Conservation (phyloP, 306 rosid genomes). For the peach (Prunus persica) region Prunus_persica_NCBIv2 NC_034011.1:8273501-8274000, state of each 20-base stretch:
- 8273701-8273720: background rate
- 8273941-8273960: background rate
- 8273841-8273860: constrained; percentile 68
- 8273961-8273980: background rate
- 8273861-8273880: constrained; percentile 24
- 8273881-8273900: constrained; percentile 8
- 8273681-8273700: background rate
- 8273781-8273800: constrained; percentile 88
- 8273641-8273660: background rate
- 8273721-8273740: background rate
- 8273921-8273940: background rate
- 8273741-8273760: constrained; percentile 6
- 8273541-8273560: background rate
- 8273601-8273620: background rate
- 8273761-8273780: constrained; percentile 94
- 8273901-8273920: background rate
- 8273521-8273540: background rate
- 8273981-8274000: background rate
- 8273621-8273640: background rate
- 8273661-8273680: background rate
- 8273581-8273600: background rate
- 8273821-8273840: constrained; percentile 83
- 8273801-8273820: constrained; percentile 88
- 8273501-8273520: background rate
- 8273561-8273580: background rate